phyloP scores from a whole-genome alignment of 345 rosid genomes.

The Citrus reticulata region DNA sequence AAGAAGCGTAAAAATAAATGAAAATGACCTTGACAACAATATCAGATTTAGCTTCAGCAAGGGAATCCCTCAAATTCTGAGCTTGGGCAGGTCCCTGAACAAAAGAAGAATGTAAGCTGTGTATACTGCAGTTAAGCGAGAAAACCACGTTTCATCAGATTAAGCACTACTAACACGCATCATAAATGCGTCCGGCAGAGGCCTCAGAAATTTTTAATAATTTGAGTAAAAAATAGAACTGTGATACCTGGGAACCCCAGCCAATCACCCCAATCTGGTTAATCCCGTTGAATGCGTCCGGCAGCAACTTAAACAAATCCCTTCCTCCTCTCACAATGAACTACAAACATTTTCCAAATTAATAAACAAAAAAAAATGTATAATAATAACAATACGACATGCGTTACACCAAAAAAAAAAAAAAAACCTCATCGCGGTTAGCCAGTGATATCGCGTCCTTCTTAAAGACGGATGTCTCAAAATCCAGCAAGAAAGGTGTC shows the following conservation, averaged over 20 bases:
- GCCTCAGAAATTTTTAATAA: too few relatives aligned
- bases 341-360: constrained; percentile 26
- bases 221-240: background rate
- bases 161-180: background rate
- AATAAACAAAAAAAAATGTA: background rate
- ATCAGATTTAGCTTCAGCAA: constrained; percentile 77
- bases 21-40: constrained; percentile 61
- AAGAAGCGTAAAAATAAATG: background rate
- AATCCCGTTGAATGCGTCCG: constrained; percentile 85
- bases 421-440: constrained; percentile 67
- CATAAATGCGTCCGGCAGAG: background rate
- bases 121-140: background rate
- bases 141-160: background rate
- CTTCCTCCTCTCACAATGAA: constrained; percentile 97
- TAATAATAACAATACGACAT: background rate
- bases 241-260: constrained; percentile 86
- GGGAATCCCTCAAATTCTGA: constrained; percentile 89
- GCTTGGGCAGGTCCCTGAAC: constrained; percentile 94
- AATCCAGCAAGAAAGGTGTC: constrained; percentile 41
- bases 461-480: constrained; percentile 72
- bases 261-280: constrained; percentile 94
- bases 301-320: constrained; percentile 75
- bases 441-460: constrained; percentile 80
- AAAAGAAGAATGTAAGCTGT: background rate
- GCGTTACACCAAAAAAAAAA: background rate